phyloP scores from a whole-genome alignment of 2,329 filamentous ascomycete genomes.

The Trichoderma harzianum region DNA sequence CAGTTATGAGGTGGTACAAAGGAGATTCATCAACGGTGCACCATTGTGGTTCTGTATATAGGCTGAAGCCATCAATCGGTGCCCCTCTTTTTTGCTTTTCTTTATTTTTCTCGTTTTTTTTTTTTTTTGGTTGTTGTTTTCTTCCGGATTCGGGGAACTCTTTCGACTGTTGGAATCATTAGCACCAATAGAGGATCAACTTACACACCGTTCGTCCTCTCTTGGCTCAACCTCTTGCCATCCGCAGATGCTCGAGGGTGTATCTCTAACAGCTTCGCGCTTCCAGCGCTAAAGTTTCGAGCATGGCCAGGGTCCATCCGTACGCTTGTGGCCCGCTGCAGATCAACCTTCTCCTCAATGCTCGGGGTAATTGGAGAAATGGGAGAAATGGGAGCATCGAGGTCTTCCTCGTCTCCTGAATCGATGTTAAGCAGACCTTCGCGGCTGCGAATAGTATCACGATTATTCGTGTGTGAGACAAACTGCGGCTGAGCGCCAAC shows the following conservation, averaged over 20 bases:
- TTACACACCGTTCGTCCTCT: constrained; percentile 3
- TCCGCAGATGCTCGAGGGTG: constrained; percentile 53
- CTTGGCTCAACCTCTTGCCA: constrained; percentile 37
- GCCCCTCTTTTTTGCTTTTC: background rate
- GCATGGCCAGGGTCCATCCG: constrained; percentile 63
- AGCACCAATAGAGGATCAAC: constrained; percentile 19
- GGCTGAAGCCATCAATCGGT: background rate
- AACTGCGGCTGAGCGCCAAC: constrained; percentile 51
- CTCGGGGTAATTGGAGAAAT: constrained; percentile 24
- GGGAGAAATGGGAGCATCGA: constrained; percentile 26
- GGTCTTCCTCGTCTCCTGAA: constrained; percentile 33
- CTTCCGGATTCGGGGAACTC: constrained; percentile 16
- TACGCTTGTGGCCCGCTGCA: constrained; percentile 68
- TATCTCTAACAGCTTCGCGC: constrained; percentile 70
- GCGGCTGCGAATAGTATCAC: constrained; percentile 48
- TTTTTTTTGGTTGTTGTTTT: background rate
- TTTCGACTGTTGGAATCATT: constrained; percentile 22
- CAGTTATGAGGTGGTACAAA: constrained; percentile 4
- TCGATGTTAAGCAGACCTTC: constrained; percentile 49
- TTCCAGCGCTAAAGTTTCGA: constrained; percentile 73
- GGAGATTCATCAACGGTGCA: constrained; percentile 13
- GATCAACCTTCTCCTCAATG: constrained; percentile 36
- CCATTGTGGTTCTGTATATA: background rate
- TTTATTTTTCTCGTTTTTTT: background rate
- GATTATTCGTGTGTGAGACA: constrained; percentile 49